phyloP scores from a whole-genome alignment of 441 rosid genomes.

The Mallotus repandus region DNA sequence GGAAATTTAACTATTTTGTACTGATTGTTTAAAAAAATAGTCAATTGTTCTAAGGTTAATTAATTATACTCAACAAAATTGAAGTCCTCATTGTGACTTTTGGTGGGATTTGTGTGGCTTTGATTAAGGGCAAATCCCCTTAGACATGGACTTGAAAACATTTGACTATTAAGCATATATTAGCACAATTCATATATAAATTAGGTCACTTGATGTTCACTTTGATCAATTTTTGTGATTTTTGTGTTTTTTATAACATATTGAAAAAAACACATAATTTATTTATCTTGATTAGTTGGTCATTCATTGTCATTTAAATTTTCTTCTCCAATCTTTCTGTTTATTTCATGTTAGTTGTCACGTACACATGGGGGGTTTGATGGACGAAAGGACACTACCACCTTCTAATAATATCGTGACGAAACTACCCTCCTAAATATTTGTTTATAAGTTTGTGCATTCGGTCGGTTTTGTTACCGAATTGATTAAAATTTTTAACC shows the following conservation, averaged over 20 bases:
- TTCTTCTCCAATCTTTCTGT: not conserved
- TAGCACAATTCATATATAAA: not conserved
- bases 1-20: no score
- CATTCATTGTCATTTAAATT: conserved; percentile 20
- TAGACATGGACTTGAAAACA: not conserved
- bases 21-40: no score
- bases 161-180: not conserved
- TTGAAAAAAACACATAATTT: no score
- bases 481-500: no score
- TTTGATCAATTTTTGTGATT: no score
- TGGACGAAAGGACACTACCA: conserved; percentile 29
- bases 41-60: no score
- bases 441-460: no score
- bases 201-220: no score
- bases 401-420: conserved; percentile 19
- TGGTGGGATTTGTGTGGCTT: not conserved
- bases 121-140: conserved; percentile 18
- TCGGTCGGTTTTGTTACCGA: no score
- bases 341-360: conserved; percentile 34
- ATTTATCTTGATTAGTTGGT: conserved; percentile 10
- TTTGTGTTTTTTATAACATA: no score
- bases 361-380: conserved; percentile 31
- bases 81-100: not conserved
- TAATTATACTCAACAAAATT: not conserved
- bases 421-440: not conserved